A percentile compares a stretch with the other conserved stretches of the same genome.
Conservation (phyloP, 2,329 filamentous ascomycete genomes). For the Raffaelea deltoideospora region DNA sequence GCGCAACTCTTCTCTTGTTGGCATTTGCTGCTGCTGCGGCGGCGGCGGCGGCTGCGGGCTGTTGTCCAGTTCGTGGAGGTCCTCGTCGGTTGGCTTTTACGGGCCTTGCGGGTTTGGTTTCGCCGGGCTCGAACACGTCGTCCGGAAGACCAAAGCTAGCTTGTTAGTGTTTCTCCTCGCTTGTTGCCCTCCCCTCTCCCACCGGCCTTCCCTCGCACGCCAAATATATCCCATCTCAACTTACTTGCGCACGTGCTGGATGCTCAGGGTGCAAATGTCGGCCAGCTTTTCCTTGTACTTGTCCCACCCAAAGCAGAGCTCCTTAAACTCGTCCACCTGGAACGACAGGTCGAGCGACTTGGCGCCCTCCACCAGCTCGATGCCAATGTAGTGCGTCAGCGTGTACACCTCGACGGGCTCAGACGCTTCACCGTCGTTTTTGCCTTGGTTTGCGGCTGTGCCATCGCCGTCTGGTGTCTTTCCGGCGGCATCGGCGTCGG, state of each 20-base stretch:
- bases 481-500: constrained; percentile 19
- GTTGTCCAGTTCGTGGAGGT: no score
- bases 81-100: constrained; percentile 25
- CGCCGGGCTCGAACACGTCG: constrained; percentile 74
- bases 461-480: constrained; percentile 12
- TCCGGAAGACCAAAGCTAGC: constrained; percentile 73
- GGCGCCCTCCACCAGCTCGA: constrained; percentile 58
- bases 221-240: no score
- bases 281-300: constrained; percentile 63
- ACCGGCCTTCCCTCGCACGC: no score
- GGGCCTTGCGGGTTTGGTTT: constrained; percentile 48
- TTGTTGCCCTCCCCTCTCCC: no score
- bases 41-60: constrained; percentile 24
- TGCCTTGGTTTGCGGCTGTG: not conserved
- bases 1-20: constrained; percentile 32
- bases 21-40: constrained; percentile 21
- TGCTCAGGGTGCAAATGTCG: constrained; percentile 42
- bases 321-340: constrained; percentile 76
- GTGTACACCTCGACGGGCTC: constrained; percentile 51
- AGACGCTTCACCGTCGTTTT: not conserved
- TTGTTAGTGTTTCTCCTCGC: constrained; percentile 1
- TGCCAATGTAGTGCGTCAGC: constrained; percentile 85
- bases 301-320: constrained; percentile 60
- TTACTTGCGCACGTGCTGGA: constrained; percentile 79
- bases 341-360: constrained; percentile 65